These are phyloP conservation scores for Leccinum subtestaceum DNA, from an alignment of 768 basidiomycete species.

Conservation along the genomic window DNA sequence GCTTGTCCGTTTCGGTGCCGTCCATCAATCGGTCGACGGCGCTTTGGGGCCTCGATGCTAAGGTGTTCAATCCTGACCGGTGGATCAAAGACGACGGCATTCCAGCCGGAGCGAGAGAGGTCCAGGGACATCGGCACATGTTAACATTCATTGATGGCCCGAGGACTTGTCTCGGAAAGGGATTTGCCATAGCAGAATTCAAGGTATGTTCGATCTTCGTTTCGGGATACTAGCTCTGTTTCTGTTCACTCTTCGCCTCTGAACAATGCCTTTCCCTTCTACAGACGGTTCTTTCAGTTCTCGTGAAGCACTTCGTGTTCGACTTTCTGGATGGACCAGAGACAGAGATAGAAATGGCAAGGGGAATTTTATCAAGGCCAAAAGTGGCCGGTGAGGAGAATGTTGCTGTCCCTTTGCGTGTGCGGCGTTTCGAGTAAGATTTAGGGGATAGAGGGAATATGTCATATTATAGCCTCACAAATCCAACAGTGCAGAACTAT, in stretches of 20 bases:
- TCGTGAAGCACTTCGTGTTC: slow-evolving; percentile 35
- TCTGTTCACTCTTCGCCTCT: neutral
- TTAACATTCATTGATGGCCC: slow-evolving; percentile 54
- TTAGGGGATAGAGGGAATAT: neutral
- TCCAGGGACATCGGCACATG: slow-evolving; percentile 50
- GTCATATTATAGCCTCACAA: too few species aligned
- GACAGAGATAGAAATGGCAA: slow-evolving; percentile 10
- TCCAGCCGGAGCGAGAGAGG: slow-evolving; percentile 35
- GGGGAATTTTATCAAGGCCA: slow-evolving; percentile 19
- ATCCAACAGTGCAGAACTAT: too few species aligned
- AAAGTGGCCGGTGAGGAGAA: slow-evolving; percentile 26
- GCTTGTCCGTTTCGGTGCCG: slow-evolving; percentile 41
- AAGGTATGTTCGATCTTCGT: slow-evolving; percentile 22
- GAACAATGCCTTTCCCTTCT: neutral
- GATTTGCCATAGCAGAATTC: slow-evolving; percentile 16
- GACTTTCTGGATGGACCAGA: slow-evolving; percentile 21
- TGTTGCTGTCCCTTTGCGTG: slow-evolving; percentile 2
- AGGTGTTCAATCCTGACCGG: slow-evolving; percentile 59
- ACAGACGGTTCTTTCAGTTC: slow-evolving; percentile 43
- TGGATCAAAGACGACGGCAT: slow-evolving; percentile 47
- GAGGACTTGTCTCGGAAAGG: slow-evolving; percentile 33
- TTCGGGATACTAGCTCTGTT: neutral
- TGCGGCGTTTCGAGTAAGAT: slow-evolving; percentile 8
- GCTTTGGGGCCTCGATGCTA: slow-evolving; percentile 61
- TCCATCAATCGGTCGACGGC: slow-evolving; percentile 49